Evolutionary conservation across 164 flowering plant species (phyloP), one percentile per base, ranked within the genome.

Genomic region (Vitis riparia): DNA sequence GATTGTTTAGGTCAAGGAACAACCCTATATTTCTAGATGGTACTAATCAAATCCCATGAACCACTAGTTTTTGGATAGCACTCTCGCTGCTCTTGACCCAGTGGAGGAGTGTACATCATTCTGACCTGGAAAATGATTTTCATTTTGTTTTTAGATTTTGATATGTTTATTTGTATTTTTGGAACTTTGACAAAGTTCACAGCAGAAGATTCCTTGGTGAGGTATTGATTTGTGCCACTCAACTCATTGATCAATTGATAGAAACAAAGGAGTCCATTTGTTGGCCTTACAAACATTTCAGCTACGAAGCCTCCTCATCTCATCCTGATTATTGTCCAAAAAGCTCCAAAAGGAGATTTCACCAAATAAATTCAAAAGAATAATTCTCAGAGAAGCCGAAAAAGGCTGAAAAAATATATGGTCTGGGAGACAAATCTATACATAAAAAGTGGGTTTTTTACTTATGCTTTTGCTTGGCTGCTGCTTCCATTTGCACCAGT

Each of bases 141-240:
- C 8, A 12, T 30, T 11, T 62, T 62, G 9, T 48, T 37, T 62
- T 37, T 62, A 13, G 32, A 5, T 23, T 62, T 37, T 62, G n/a
- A 0, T 29, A 3, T 51, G 9, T 13, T 9, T 55, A 5, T 44
- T 8, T 19, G 47, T 29, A 11, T 61, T 32, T 15, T 59, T 56
- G 30, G n/a, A 13, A 13, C 13, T 14, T 2, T 44, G 59, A 58
- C 55, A 19, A 37, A 47, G 69, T 73, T 73, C 23, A 67, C 63
- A 62, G 72, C 72, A 62, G 29, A 64, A 67, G 63, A 67, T 73
- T 77, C 74, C 71, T 73, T 65, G 55, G 74, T 63, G 53, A 56
- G 13, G 12, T 59, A 11, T 44, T 23, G 47, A 44, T 48, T 56
- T 70, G 12, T 62, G 44, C 44, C 44, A 37, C 5, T 37, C 44